Base-by-base conservation (phyloP, 192 early-diverging fungal genomes). In the Coemansia sp. region DNA sequence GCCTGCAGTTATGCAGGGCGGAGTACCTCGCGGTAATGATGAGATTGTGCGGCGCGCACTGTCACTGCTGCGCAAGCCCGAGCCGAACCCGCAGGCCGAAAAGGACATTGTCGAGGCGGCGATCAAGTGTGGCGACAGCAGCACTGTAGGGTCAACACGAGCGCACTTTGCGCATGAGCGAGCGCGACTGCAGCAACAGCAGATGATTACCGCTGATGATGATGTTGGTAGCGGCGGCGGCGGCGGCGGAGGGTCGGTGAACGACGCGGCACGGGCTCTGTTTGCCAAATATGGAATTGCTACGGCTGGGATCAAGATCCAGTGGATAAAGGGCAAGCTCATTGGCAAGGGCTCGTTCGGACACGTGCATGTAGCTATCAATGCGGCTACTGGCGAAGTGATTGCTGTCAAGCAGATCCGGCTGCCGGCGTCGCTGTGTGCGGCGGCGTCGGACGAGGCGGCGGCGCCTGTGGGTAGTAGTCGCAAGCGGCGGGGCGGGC, bases 311-410 rank as follows among this genome's bases (percentile, higher is more conserved):
- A 66, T 85, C 67, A 81, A 77, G 69, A 87, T 92, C 59, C 85
- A 86, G 62, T 93, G 90, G 86, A 83, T 90, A 62, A 88, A 87
- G 56, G 93, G 93, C 51, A 83, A 85, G 65, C 73, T 93, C 36
- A 94, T 95, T 73, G 93, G 93, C 35, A 89, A 91, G 66, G 93
- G 93, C 6, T 91, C 91, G 4, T 95, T 93, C 61, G 93, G 93
- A 6, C 81, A 85, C 56, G 93, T 95, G 32, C 88, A 89, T 46
- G 87, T 89, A 60, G 93, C 88, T 12, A 81, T 94, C 62, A 93
- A 91, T 59, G 60, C 89, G 24, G 84, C 84, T 4, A 88, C 87
- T 0, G 88, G 90, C 29, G 92, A 93, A 62, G 86, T 93, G 65
- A 92, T 94, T 64, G 93, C 93, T 0, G 92, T 93, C 29, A 94